phyloP scores from a whole-genome alignment of 257 asterid genomes.

The Anisodus tanguticus region DNA sequence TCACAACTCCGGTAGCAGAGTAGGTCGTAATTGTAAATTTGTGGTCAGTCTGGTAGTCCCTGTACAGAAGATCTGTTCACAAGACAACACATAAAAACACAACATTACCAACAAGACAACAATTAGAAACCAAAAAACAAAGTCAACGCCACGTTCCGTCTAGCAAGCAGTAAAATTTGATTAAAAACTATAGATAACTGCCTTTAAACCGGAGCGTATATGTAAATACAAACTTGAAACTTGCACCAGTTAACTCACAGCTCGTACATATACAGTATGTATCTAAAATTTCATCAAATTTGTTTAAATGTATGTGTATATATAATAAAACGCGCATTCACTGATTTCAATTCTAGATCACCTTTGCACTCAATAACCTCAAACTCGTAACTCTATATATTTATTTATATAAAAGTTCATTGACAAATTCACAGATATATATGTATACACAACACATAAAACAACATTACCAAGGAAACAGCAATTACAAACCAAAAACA shows the following conservation, averaged over 20 bases:
- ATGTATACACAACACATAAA: neutral
- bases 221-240: neutral
- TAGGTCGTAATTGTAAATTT: conserved; percentile 77
- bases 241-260: neutral
- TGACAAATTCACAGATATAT: no score
- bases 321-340: neutral
- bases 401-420: neutral
- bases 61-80: conserved; percentile 69
- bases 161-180: neutral
- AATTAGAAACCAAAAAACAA: conserved; percentile 15
- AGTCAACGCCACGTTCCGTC: neutral
- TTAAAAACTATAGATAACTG: neutral
- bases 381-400: neutral
- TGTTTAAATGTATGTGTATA: neutral
- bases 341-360: neutral
- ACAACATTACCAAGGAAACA: neutral
- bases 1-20: conserved; percentile 92
- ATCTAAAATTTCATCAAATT: neutral
- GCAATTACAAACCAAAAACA: neutral
- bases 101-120: neutral
- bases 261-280: neutral
- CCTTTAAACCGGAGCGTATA: neutral
- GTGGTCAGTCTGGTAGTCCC: conserved; percentile 87
- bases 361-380: neutral
- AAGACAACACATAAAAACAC: neutral